Base-by-base conservation (phyloP, 345 rosid genomes). In the Erodium maritimum region DNA sequence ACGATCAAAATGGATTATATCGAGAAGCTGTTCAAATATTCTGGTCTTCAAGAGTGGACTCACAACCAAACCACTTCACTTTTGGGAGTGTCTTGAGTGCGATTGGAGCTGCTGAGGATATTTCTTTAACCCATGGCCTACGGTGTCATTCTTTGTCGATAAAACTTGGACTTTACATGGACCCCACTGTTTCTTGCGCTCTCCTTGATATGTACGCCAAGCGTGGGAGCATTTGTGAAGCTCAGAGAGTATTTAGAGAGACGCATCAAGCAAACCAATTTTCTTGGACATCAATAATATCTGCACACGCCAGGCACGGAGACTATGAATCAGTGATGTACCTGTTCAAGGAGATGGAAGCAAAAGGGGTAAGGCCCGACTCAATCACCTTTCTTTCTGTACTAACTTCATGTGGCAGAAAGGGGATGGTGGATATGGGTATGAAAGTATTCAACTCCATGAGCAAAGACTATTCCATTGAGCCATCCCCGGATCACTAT, bases 121-220 rank as follows among this genome's bases (percentile, higher is more conserved):
- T 91, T 64, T 82, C 97, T 63, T 67, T 91, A 33, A 82, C 77
- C 61, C 82, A 77, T 21, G 97, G 96, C 17, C 87, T 85, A 50
- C 69, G 65, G 50, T 88, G 97, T 81, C 97, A 83, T 67, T 79
- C 89, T 45, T 74, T 74, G 22, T 57, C 88, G 21, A 65, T 80
- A 64, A 91, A 85, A 69, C 71, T 76, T 18, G 97, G 95, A 51
- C 62, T 82, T 6, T 66, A 74, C 69, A 66, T 68, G 0, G 74
- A 87, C 58, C 86, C 86, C 12, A 67, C 87, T 25, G 80, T 91
- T 58, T 85, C 86, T 23, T 71, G 85, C 56, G 88, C 95, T 50
- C 91, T 87, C 50, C 94, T 91, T 21, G 91, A 91, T 67, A 91
- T 91, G 97, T 87, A 87, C 37, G 96, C 91, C 18, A 91, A 88